phyloP scores from a whole-genome alignment of 2,329 filamentous ascomycete species.

The Clathrospora elynae region DNA sequence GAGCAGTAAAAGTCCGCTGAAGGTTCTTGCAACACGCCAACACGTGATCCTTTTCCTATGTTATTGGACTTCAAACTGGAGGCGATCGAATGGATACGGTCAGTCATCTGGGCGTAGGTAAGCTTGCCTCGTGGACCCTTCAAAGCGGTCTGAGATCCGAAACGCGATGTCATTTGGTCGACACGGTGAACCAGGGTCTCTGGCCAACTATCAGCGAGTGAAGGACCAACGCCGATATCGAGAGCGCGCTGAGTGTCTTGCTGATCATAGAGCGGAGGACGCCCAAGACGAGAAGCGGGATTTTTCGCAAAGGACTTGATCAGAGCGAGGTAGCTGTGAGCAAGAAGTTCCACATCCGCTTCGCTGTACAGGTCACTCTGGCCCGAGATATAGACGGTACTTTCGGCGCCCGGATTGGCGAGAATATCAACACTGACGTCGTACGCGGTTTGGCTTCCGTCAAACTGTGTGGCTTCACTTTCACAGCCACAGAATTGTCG shows the following conservation, averaged over 20 bases:
- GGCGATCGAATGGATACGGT: constrained; percentile 46
- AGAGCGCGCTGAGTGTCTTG: constrained; percentile 8
- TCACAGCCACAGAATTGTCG: constrained; percentile 50
- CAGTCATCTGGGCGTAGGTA: constrained; percentile 48
- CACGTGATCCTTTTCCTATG: constrained; percentile 4
- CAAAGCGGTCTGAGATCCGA: constrained; percentile 32
- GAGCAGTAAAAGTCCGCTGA: constrained; percentile 36
- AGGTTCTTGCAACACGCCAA: constrained; percentile 53
- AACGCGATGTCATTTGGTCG: constrained; percentile 37
- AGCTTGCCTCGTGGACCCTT: constrained; percentile 33
- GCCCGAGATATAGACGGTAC: constrained; percentile 2
- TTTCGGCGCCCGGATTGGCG: constrained; percentile 10
- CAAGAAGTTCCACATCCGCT: constrained; percentile 31
- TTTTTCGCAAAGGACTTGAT: too few relatives aligned
- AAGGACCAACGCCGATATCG: constrained; percentile 9
- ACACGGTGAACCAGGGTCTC: constrained; percentile 46
- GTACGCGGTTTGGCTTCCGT: too few relatives aligned
- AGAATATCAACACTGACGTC: constrained; percentile 21
- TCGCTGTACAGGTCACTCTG: constrained; percentile 44
- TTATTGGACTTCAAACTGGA: constrained; percentile 10
- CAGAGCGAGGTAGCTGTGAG: constrained; percentile 28
- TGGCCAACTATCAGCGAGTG: constrained; percentile 31
- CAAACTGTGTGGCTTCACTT: too few relatives aligned
- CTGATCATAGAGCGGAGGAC: too few relatives aligned
- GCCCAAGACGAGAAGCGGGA: too few relatives aligned